Evolutionary conservation across 495 filamentous ascomycete species (phyloP).

Genomic region (Penicillium longicatenatum): DNA sequence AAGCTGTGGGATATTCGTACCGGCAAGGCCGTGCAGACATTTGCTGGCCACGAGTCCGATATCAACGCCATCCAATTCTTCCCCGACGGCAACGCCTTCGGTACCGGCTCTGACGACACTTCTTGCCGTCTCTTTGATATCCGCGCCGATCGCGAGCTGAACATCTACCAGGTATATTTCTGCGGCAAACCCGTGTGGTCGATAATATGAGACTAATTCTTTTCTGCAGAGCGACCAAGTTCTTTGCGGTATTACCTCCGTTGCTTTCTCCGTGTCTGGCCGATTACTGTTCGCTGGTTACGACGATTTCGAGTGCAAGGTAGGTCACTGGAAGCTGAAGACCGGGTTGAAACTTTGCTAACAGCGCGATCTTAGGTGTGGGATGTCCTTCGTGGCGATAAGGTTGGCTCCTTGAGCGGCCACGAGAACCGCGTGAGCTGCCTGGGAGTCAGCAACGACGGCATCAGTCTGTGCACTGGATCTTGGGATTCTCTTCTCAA

Average conservation of each 20-base stretch:
- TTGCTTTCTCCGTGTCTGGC: slow-evolving; percentile 96
- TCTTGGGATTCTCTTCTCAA: slow-evolving; percentile 98
- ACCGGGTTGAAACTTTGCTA: slow-evolving; percentile 12
- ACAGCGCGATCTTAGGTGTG: slow-evolving; percentile 67
- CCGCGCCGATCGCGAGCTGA: slow-evolving; percentile 92
- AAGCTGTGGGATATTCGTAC: slow-evolving; percentile 99
- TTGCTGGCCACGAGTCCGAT: slow-evolving; percentile 96
- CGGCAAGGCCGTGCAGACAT: slow-evolving; percentile 97
- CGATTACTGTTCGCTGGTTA: slow-evolving; percentile 96
- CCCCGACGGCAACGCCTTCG: slow-evolving; percentile 97
- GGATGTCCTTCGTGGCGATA: slow-evolving; percentile 95
- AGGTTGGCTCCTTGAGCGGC: slow-evolving; percentile 92
- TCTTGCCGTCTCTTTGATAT: slow-evolving; percentile 98
- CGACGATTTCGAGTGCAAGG: slow-evolving; percentile 99
- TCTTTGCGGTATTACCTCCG: slow-evolving; percentile 96
- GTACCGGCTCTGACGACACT: slow-evolving; percentile 96
- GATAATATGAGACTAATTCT: slow-evolving; percentile 15
- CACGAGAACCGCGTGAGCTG: slow-evolving; percentile 99
- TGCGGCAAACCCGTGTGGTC: neutral
- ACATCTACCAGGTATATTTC: slow-evolving; percentile 81
- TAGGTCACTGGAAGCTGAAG: slow-evolving; percentile 38
- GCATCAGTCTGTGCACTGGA: slow-evolving; percentile 98
- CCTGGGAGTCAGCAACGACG: slow-evolving; percentile 96
- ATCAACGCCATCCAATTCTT: slow-evolving; percentile 99
- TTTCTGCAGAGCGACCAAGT: slow-evolving; percentile 84